A percentile compares a stretch with the other conserved stretches of the same genome.
Evolutionary conservation across 768 basidiomycete genomes (phyloP).

Genomic region (Mrakia gelida): DNA sequence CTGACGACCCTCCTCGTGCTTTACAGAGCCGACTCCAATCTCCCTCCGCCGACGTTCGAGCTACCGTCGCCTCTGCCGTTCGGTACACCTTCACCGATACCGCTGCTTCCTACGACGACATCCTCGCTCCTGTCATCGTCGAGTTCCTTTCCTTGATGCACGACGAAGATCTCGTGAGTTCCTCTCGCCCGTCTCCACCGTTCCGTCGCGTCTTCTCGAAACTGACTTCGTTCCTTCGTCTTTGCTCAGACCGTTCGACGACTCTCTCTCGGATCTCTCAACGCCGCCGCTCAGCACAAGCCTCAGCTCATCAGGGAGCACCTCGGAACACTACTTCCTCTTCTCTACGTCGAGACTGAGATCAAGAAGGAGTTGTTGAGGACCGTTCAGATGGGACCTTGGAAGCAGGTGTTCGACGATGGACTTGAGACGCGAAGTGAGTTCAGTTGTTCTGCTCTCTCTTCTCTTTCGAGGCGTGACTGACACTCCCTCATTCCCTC

Average conservation of each 20-base stretch:
- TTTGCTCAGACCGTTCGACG: slow-evolving; percentile 72
- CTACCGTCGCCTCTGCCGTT: slow-evolving; percentile 87
- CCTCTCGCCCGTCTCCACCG: not conserved
- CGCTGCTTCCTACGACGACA: slow-evolving; percentile 77
- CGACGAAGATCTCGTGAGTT: slow-evolving; percentile 75
- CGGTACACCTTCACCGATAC: slow-evolving; percentile 86
- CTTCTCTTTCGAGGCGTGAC: not conserved
- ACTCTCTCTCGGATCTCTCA: slow-evolving; percentile 80
- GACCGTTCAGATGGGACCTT: slow-evolving; percentile 93
- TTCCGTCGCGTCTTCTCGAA: not conserved
- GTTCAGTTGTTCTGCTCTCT: not conserved
- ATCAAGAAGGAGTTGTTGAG: slow-evolving; percentile 56
- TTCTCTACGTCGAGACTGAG: slow-evolving; percentile 77
- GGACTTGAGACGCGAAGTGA: slow-evolving; percentile 86
- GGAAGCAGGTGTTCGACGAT: slow-evolving; percentile 95
- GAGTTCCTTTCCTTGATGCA: slow-evolving; percentile 84
- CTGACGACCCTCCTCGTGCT: slow-evolving; percentile 22
- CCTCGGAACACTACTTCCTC: slow-evolving; percentile 66
- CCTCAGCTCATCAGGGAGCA: slow-evolving; percentile 87
- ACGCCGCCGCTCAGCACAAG: slow-evolving; percentile 92
- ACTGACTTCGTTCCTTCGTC: slow-evolving; percentile 19
- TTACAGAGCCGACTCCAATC: slow-evolving; percentile 39
- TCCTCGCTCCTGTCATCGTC: slow-evolving; percentile 78
- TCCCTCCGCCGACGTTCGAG: slow-evolving; percentile 53
- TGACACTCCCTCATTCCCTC: not conserved